Conservation (phyloP, 805 yeast genomes). For the Wickerhamomyces queroliae region DNA sequence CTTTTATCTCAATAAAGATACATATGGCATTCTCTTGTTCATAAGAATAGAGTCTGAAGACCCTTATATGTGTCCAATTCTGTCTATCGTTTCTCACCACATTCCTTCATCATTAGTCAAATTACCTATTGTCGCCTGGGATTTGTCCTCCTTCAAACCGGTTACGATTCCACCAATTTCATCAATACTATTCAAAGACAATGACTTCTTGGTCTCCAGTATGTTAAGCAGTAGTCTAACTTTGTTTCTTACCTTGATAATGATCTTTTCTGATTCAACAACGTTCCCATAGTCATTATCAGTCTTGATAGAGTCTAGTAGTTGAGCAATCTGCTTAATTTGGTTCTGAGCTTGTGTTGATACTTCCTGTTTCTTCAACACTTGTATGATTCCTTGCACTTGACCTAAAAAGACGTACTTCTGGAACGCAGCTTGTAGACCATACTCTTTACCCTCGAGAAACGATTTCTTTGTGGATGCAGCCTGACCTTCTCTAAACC, state of each 20-base stretch:
- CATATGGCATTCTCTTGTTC: constrained; percentile 1
- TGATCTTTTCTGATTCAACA: constrained; percentile 43
- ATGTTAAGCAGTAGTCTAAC: constrained; percentile 43
- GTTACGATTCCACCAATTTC: constrained; percentile 5
- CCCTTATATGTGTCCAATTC: too few species aligned
- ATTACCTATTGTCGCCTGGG: constrained; percentile 11
- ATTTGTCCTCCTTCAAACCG: constrained; percentile 14
- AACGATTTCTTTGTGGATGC: constrained; percentile 56
- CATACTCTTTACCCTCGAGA: constrained; percentile 79
- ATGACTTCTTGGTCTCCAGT: constrained; percentile 16
- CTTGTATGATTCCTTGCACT: constrained; percentile 42
- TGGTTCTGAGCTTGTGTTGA: constrained; percentile 20
- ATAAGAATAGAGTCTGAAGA: not conserved
- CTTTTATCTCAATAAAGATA: too few species aligned
- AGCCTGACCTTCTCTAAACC: constrained; percentile 63
- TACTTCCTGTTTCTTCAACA: constrained; percentile 28
- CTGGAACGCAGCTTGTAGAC: constrained; percentile 75
- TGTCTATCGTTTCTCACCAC: constrained; percentile 18
- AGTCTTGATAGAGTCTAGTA: constrained; percentile 27
- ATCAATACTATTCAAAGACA: constrained; percentile 13
- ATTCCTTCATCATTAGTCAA: constrained; percentile 20
- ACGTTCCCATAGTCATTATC: constrained; percentile 53
- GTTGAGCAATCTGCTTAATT: constrained; percentile 21
- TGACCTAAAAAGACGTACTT: constrained; percentile 67
- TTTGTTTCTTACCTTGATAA: constrained; percentile 55